phyloP scores from a whole-genome alignment of 192 early-diverging fungal species.

The Entomortierella chlamydospora region DNA sequence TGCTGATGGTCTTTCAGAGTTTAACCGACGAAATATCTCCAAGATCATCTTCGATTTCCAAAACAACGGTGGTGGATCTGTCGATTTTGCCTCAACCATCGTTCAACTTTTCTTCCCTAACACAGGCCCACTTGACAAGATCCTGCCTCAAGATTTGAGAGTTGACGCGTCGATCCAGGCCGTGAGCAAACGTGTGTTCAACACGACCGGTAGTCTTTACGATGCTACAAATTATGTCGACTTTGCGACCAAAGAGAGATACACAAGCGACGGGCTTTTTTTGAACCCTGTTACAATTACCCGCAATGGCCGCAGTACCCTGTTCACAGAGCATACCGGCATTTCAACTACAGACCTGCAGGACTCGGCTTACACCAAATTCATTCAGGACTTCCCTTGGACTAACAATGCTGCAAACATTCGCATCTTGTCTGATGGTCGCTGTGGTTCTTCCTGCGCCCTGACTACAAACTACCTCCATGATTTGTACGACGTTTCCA shows the following conservation, averaged over 20 bases:
- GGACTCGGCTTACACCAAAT: neutral
- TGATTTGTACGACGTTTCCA: slow-evolving; percentile 4
- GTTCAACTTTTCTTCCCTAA: slow-evolving; percentile 12
- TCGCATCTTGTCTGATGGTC: slow-evolving; percentile 22
- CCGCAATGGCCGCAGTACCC: slow-evolving; percentile 6
- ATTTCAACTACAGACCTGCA: neutral
- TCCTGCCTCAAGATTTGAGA: neutral
- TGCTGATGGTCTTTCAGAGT: neutral
- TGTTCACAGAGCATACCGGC: neutral
- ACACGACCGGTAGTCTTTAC: neutral
- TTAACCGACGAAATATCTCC: neutral
- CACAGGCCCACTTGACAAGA: neutral
- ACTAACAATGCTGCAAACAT: slow-evolving; percentile 24
- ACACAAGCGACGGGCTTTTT: slow-evolving; percentile 12
- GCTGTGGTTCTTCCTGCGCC: slow-evolving; percentile 25
- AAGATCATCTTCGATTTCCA: slow-evolving; percentile 15
- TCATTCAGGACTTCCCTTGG: slow-evolving; percentile 6
- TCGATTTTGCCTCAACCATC: slow-evolving; percentile 3
- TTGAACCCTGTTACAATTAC: neutral
- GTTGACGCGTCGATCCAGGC: neutral
- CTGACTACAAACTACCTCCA: neutral
- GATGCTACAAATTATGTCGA: slow-evolving; percentile 1
- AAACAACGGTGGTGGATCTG: slow-evolving; percentile 10
- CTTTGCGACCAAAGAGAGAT: neutral
- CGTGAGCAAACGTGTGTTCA: neutral